Evolutionary conservation across 108 stramenopile species (phyloP), one percentile per base, ranked within the genome.

Genomic region (Cafeteria roenbergensis): DNA sequence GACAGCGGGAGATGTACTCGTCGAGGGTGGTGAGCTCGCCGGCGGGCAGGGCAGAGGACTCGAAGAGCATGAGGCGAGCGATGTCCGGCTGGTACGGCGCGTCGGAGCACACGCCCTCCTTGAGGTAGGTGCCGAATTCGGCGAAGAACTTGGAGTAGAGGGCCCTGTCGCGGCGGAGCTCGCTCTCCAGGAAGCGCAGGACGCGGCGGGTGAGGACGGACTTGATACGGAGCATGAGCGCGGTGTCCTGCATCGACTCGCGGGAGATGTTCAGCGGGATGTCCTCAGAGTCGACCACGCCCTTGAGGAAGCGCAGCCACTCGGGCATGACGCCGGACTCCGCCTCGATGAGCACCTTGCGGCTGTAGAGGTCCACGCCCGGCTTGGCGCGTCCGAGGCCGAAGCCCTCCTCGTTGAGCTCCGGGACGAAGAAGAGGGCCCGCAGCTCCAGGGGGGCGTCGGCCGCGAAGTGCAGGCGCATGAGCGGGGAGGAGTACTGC

Each of bases 241-340:
- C 83, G 1, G 87, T 74, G 85, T 99, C 97, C 82, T 96, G 95
- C 33, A 94, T 80, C 73, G 89, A 91, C 74, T 99, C 97, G 48
- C 97, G 82, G 35, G 92, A 92, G 33, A 99, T 81, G 55, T 82
- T 80, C 30, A 99, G 77, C 0, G 97, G 97, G 69, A 99, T 80
- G 71, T 99, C 97, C 81, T 99, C 95, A 57, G 85, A 87, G 82
- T 99, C 97, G 48, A 96, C 97, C 36, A 94, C 95, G 38, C 90
- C 90, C 70, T 88, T 88, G 55, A 91, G 74, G 67, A 93, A 93
- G 34, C 92, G 78, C 73, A 95, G 75, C 97, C 97, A 99, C 51
- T 99, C 95, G 22, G 97, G 97, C n/a, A 99, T 85, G 69, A 90
- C 85, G 6, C 83, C 77, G 36, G 79, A 76, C 71, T 92, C 92